Conservation (phyloP, 78 protist genomes). For the Mantamonas sphyraenae region DNA sequence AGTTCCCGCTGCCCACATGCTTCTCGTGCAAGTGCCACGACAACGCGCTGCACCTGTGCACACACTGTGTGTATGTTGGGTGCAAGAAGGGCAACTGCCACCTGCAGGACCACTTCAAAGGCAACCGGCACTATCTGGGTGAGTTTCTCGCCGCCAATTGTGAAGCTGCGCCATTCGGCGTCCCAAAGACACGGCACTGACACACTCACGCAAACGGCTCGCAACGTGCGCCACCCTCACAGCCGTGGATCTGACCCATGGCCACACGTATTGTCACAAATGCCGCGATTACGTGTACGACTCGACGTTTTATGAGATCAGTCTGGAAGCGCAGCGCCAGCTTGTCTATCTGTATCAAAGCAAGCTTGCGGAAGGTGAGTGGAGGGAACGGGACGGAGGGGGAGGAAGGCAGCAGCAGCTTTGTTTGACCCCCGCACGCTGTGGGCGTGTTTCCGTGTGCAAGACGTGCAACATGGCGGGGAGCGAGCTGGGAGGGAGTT, state of each 20-base stretch:
- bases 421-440: not conserved
- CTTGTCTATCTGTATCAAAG: not conserved
- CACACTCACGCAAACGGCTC: too few relatives aligned
- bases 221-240: not conserved
- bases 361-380: too few relatives aligned
- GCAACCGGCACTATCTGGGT: constrained; percentile 19
- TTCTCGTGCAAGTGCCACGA: too few relatives aligned
- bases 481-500: constrained; percentile 14
- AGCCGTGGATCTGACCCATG: not conserved
- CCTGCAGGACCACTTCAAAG: constrained; percentile 13
- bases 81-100: too few relatives aligned
- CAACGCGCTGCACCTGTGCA: constrained; percentile 21
- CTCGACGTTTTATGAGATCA: constrained; percentile 15
- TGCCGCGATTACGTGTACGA: constrained; percentile 49
- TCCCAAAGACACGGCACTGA: too few relatives aligned
- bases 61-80: constrained; percentile 30
- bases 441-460: not conserved
- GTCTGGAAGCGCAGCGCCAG: constrained; percentile 1
- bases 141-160: constrained; percentile 2
- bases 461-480: constrained; percentile 12
- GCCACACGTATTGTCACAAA: constrained; percentile 28
- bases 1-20: too few relatives aligned
- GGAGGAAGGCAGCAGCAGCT: too few relatives aligned
- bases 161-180: constrained; percentile 18
- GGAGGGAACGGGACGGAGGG: too few relatives aligned